Percentiles rank a stretch among this genome's conserved stretches.
Conservation (phyloP, 805 yeast genomes). For the Spathaspora arborariae region DNA sequence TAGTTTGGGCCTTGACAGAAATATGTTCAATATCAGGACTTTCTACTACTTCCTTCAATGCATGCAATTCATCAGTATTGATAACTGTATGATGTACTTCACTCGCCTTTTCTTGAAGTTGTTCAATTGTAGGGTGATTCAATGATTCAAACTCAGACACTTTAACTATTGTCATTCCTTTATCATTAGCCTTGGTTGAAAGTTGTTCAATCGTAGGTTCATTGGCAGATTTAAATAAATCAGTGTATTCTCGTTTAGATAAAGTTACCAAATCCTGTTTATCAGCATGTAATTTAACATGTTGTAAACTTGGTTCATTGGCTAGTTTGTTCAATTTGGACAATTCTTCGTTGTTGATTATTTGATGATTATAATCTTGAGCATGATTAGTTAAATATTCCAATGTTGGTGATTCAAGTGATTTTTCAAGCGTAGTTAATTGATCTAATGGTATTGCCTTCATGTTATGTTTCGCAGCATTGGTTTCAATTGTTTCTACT, state of each 20-base stretch:
- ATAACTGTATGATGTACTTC: conserved; percentile 8
- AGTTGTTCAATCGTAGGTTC: conserved; percentile 20
- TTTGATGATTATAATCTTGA: conserved; percentile 10
- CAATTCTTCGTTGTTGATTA: conserved; percentile 13
- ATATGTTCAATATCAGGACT: conserved; percentile 22
- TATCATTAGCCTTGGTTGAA: conserved; percentile 9
- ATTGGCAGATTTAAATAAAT: conserved; percentile 18
- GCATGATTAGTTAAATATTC: conserved; percentile 14
- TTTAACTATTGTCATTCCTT: conserved; percentile 4
- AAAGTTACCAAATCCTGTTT: conserved; percentile 30
- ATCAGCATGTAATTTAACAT: conserved; percentile 33
- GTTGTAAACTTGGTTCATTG: conserved; percentile 30
- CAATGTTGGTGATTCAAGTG: conserved; percentile 14
- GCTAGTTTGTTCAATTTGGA: conserved; percentile 20
- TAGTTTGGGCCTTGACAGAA: conserved; percentile 14
- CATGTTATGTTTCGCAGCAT: conserved; percentile 11
- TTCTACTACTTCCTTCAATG: conserved; percentile 18
- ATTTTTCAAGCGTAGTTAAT: conserved; percentile 10
- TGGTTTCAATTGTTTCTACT: conserved; percentile 11
- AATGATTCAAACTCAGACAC: conserved; percentile 2
- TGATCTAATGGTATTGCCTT: conserved; percentile 13
- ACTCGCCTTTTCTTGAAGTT: conserved; percentile 16
- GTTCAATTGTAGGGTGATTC: conserved; percentile 20
- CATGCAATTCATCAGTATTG: background rate
- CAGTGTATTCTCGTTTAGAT: conserved; percentile 28